Base-by-base conservation (phyloP, 805 yeast species). In the Wickerhamomyces alni region DNA sequence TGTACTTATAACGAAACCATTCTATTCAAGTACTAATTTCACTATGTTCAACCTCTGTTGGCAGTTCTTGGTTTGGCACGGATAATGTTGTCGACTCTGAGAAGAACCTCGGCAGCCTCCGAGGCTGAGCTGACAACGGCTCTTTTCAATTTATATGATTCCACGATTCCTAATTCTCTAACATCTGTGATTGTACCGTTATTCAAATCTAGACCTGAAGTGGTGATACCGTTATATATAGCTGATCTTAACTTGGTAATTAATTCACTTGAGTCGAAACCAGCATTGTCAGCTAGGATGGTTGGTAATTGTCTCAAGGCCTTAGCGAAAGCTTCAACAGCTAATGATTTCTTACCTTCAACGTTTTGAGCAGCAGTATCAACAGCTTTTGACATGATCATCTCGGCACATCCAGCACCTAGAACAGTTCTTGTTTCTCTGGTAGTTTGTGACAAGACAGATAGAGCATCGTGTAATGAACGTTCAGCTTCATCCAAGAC, bases 31-130 rank as follows among this genome's bases (percentile, higher is more conserved):
- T n/a, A n/a, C n/a, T n/a, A n/a, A n/a, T n/a, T n/a, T n/a, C n/a
- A n/a, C n/a, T n/a, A n/a, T 21, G 9, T 21, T 34, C 46, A 55
- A 50, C 77, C 81, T 71, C 96, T 77, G 67, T 85, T 91, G 30
- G 97, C 96, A 33, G 99, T 89, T 66, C 99, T 76, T 47, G 99
- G 99, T 62, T 86, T 89, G 26, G 99, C 98, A 51, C 96, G 80
- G 47, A 93, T 87, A 50, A 93, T 93, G 63, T 93, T 91, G 61
- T 93, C 99, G 32, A 93, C 99, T 60, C 99, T 80, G 55, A 93
- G 68, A 50, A 93, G 74, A 35, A 93, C 89, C 68, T 93, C 98
- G 5, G 98, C 94, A 25, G 99, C 99, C 68, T 93, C 99, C n/a
- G 95, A 73, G 5, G 99, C 98, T 35, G 94, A 82, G 12, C 88